A percentile compares a stretch with the other conserved stretches of the same genome.
Conservation (phyloP, 2,329 filamentous ascomycete genomes). For the Cadophora malorum region DNA sequence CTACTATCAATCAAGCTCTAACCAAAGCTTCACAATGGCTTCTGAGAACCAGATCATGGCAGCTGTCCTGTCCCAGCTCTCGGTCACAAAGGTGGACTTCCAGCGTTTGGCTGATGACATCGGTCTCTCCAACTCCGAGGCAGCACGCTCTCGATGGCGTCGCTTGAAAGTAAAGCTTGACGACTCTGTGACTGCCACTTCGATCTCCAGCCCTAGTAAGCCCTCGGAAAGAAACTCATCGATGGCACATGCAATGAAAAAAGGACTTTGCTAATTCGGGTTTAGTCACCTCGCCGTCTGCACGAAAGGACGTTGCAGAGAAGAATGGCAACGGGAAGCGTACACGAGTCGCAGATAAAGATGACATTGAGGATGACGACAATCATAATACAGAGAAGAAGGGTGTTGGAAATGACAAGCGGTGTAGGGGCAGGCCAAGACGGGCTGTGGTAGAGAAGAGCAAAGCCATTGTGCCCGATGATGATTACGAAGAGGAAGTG, state of each 20-base stretch:
- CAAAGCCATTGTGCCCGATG: not conserved
- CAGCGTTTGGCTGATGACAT: conserved; percentile 4
- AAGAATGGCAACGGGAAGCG: conserved; percentile 1
- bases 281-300: not conserved
- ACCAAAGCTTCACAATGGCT: not conserved
- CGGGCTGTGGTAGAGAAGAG: not conserved
- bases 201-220: not conserved
- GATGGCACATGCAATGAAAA: not conserved
- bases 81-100: conserved; percentile 6
- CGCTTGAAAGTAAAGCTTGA: conserved; percentile 12
- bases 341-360: too few species aligned
- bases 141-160: conserved; percentile 12
- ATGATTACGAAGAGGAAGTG: not conserved
- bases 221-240: not conserved
- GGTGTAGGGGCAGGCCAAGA: not conserved
- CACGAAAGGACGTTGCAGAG: not conserved
- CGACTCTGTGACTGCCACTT: not conserved
- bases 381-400: not conserved
- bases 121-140: not conserved
- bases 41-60: conserved; percentile 11
- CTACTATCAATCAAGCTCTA: not conserved
- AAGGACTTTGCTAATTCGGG: not conserved
- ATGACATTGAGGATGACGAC: not conserved
- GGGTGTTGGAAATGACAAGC: not conserved
- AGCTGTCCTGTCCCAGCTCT: conserved; percentile 4